Conservation (phyloP, 2,329 filamentous ascomycete genomes). For the Cordyceps cateniannulata region DNA sequence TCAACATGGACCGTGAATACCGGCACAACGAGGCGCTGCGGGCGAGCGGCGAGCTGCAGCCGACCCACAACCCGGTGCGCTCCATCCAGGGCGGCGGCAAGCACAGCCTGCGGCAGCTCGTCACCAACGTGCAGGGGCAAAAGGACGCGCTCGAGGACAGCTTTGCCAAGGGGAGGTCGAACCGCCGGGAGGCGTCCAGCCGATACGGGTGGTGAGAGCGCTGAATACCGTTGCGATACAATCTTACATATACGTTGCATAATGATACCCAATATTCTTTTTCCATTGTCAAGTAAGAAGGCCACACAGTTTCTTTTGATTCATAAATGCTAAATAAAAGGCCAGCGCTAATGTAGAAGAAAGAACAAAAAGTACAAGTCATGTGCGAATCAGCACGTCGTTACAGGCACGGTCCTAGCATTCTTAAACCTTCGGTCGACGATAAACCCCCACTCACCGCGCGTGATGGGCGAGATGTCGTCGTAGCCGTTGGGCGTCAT, state of each 20-base stretch:
- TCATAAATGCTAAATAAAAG: not conserved
- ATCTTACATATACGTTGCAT: not conserved
- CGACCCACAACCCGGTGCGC: slow-evolving; percentile 75
- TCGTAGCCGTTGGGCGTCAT: slow-evolving; percentile 54
- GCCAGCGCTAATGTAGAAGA: not conserved
- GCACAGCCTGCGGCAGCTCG: slow-evolving; percentile 81
- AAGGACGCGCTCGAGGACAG: slow-evolving; percentile 86
- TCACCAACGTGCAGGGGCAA: slow-evolving; percentile 75
- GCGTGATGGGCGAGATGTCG: slow-evolving; percentile 56
- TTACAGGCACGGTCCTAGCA: slow-evolving; percentile 42
- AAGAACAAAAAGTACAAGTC: not conserved
- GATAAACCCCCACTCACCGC: slow-evolving; percentile 57
- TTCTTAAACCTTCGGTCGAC: slow-evolving; percentile 38
- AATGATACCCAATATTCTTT: not conserved
- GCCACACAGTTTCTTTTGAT: not conserved
- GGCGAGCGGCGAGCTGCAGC: slow-evolving; percentile 56
- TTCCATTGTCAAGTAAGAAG: not conserved
- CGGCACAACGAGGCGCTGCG: slow-evolving; percentile 73
- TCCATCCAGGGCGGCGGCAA: slow-evolving; percentile 71
- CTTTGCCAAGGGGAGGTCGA: slow-evolving; percentile 74
- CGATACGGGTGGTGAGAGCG: slow-evolving; percentile 72
- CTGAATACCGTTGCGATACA: not conserved
- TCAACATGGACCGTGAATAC: slow-evolving; percentile 87
- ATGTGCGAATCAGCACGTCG: slow-evolving; percentile 41
- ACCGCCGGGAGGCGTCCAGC: slow-evolving; percentile 73